Evolutionary conservation across 2,329 filamentous ascomycete species (phyloP), one percentile per base, ranked within the genome.

Genomic region (Colletotrichum musicola): DNA sequence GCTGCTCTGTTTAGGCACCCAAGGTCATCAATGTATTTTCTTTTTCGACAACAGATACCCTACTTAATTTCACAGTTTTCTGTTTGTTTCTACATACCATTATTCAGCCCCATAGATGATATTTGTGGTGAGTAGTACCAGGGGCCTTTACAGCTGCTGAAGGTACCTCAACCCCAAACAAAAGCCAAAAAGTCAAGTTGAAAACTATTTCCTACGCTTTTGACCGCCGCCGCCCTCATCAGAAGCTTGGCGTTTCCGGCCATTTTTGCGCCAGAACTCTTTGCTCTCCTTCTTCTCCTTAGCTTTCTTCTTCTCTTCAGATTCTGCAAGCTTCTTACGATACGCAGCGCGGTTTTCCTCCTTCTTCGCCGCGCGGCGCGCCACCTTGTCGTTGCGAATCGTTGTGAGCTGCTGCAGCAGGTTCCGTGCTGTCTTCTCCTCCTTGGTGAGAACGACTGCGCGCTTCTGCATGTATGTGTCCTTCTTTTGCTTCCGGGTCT

Each of bases 391-490:
- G 76, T 97, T 97, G 73, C 94, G 85, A 76, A 99, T 84, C 16
- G 95, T 95, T 76, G 93, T 92, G 60, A 99, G 88, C 85, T 98
- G 96, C 83, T 97, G 93, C 90, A 99, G 92, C 72, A 99, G 84
- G 74, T 94, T 90, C 38, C 96, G 86, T 4, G 94, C 94, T 79
- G 92, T 92, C 85, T 92, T 94, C 86, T 99, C 96, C 80, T 98
- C 95, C 27, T 91, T 91, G 13, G 91, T 86, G 16, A 93, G 81
- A 25, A 97, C 89, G n/a, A 98, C 94, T 14, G 95, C 96, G 10
- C 96, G 92, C 84, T 98, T 98, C 84, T 97, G 94, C 86, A 97
- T 86, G 80, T 99, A 99, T 22, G 95, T 97, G 76, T 91, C 82
- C 75, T 90, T 91, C 79, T 89, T 90, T 83, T 95, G 93, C 69